These are phyloP conservation scores for Suhomyces taliae DNA, from an alignment of 1,139 yeast species.

Conservation along the genomic window DNA sequence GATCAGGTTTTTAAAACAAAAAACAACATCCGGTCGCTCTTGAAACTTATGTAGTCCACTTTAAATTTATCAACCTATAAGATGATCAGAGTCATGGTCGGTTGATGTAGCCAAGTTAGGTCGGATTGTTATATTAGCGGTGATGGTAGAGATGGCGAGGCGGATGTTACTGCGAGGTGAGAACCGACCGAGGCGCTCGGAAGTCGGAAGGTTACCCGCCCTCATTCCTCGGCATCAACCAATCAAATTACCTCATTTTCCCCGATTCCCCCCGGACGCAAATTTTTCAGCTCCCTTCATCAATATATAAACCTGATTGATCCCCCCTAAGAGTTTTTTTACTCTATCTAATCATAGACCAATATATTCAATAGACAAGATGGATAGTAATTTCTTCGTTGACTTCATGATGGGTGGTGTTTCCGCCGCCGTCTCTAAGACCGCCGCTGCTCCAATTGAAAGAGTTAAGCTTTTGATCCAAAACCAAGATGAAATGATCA, in stretches of 20 bases:
- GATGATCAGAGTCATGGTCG: neutral
- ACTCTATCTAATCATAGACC: slow-evolving; percentile 9
- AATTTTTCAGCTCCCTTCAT: slow-evolving; percentile 8
- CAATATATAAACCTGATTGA: slow-evolving; percentile 9
- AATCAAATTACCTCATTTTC: slow-evolving; percentile 8
- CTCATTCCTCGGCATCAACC: slow-evolving; percentile 1
- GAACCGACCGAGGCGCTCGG: slow-evolving; percentile 2
- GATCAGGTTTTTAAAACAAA: neutral
- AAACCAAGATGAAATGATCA: slow-evolving; percentile 56
- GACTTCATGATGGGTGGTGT: slow-evolving; percentile 58
- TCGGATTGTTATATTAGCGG: too few species aligned
- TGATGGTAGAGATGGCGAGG: neutral
- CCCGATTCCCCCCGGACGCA: slow-evolving; percentile 14
- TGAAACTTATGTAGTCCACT: neutral
- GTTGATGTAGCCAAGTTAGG: too few species aligned
- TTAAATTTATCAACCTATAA: too few species aligned
- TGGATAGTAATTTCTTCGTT: slow-evolving; percentile 20
- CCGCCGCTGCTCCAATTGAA: slow-evolving; percentile 58
- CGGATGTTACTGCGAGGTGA: slow-evolving; percentile 2
- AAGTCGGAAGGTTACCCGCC: slow-evolving; percentile 10
- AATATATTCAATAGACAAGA: slow-evolving; percentile 16
- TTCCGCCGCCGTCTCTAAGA: slow-evolving; percentile 58
- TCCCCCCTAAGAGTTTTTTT: slow-evolving; percentile 8
- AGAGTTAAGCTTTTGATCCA: slow-evolving; percentile 55
- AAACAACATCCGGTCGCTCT: neutral